phyloP scores from a whole-genome alignment of 2,329 filamentous ascomycete genomes.

The Myrmaecium sp. region DNA sequence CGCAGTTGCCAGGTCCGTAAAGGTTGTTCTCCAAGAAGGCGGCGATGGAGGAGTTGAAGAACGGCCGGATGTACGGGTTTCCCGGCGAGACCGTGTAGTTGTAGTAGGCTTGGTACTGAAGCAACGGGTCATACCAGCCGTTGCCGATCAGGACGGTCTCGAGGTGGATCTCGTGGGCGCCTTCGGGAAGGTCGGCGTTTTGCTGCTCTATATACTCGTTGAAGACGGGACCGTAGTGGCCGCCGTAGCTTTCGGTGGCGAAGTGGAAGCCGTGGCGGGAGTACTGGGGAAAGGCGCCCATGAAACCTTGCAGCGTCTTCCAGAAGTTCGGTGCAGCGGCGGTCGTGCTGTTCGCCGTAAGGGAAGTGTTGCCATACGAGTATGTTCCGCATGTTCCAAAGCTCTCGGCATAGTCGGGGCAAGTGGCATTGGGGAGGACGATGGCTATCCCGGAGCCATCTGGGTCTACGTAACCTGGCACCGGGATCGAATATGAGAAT shows the following conservation, averaged over 20 bases:
- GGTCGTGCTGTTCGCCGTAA: constrained; percentile 36
- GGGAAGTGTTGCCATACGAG: constrained; percentile 30
- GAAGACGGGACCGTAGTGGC: constrained; percentile 41
- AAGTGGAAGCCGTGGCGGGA: constrained; percentile 35
- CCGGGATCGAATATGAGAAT: constrained; percentile 35
- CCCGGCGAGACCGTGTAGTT: constrained; percentile 39
- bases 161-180: constrained; percentile 31
- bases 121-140: constrained; percentile 40
- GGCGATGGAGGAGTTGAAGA: constrained; percentile 33
- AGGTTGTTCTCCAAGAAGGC: constrained; percentile 40
- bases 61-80: constrained; percentile 39
- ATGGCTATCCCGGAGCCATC: constrained; percentile 21
- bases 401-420: constrained; percentile 31
- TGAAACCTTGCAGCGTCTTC: constrained; percentile 44
- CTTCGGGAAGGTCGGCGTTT: constrained; percentile 26
- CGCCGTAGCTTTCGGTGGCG: constrained; percentile 40
- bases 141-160: constrained; percentile 39
- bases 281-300: constrained; percentile 39
- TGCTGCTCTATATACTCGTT: constrained; percentile 31
- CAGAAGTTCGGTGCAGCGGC: constrained; percentile 42
- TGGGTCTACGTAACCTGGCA: constrained; percentile 23
- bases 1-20: constrained; percentile 43
- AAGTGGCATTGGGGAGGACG: constrained; percentile 27
- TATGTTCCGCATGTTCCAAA: constrained; percentile 37
- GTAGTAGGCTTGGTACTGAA: constrained; percentile 41